These are phyloP conservation scores for Lasiosphaeria ovina DNA, from an alignment of 495 filamentous ascomycete genomes.

Conservation along the genomic window DNA sequence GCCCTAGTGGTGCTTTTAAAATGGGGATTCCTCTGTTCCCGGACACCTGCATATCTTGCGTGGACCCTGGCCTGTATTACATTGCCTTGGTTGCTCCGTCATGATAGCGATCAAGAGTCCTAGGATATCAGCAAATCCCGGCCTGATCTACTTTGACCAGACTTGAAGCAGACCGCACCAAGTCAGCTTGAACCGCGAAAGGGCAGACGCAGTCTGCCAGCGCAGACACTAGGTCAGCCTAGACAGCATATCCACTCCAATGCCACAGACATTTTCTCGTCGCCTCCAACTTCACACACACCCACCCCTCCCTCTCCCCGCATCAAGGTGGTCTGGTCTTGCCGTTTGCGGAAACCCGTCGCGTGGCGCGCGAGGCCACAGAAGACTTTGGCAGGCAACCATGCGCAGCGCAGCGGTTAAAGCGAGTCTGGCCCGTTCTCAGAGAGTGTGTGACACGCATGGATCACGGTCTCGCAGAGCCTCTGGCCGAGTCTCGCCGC, in stretches of 20 bases:
- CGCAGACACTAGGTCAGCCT: too few relatives aligned
- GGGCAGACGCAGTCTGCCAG: too few relatives aligned
- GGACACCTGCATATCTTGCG: conserved; percentile 8
- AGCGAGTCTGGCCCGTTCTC: background rate
- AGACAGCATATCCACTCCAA: background rate
- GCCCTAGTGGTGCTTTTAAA: conserved; percentile 24
- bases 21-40: conserved; percentile 15
- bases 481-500: background rate
- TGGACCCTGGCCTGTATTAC: background rate
- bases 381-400: background rate
- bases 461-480: conserved; percentile 13
- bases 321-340: background rate
- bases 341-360: background rate
- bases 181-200: too few relatives aligned
- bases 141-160: too few relatives aligned
- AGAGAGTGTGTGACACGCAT: conserved; percentile 6
- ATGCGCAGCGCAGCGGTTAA: conserved; percentile 14
- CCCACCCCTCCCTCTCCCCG: background rate
- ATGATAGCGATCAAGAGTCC: background rate
- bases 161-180: too few relatives aligned
- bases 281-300: background rate
- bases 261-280: background rate
- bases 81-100: background rate
- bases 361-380: background rate
- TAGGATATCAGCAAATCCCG: too few relatives aligned